These are phyloP conservation scores for Boletus reticuloceps DNA, from an alignment of 768 basidiomycete species.

Conservation along the genomic window DNA sequence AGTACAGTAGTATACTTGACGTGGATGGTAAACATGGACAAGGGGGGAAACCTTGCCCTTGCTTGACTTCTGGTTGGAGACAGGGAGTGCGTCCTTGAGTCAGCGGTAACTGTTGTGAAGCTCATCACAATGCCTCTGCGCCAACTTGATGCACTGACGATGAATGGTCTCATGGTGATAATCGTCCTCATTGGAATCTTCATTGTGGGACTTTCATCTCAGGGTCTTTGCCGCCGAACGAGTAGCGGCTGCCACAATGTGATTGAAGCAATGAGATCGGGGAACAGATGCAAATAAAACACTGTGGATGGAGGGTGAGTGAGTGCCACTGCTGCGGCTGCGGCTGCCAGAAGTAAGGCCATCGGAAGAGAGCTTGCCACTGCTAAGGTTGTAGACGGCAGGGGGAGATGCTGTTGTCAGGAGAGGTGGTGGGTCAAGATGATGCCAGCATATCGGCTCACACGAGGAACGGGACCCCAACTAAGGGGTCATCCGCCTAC, in stretches of 20 bases:
- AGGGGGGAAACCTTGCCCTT: no score
- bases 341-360: conserved; percentile 59
- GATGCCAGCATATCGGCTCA: no score
- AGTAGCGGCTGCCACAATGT: conserved; percentile 51
- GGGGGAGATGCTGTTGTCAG: conserved; percentile 64
- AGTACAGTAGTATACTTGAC: no score
- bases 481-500: no score
- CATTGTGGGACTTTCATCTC: conserved; percentile 50
- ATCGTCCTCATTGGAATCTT: conserved; percentile 69
- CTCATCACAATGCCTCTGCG: conserved; percentile 88
- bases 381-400: conserved; percentile 66
- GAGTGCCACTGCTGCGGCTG: conserved; percentile 68
- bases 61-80: conserved; percentile 90
- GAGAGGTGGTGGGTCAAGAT: no score
- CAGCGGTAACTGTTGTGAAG: conserved; percentile 88
- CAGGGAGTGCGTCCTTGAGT: conserved; percentile 89
- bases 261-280: conserved; percentile 78
- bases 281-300: conserved; percentile 62
- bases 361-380: conserved; percentile 73
- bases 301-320: conserved; percentile 46
- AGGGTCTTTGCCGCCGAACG: conserved; percentile 52
- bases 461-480: no score
- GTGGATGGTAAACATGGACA: no score
- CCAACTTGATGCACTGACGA: conserved; percentile 89
- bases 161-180: conserved; percentile 88